A percentile compares a stretch with the other conserved stretches of the same genome.
These are phyloP conservation scores for Saturnispora halmiae DNA, from an alignment of 805 yeast genomes.

Conservation along the genomic window DNA sequence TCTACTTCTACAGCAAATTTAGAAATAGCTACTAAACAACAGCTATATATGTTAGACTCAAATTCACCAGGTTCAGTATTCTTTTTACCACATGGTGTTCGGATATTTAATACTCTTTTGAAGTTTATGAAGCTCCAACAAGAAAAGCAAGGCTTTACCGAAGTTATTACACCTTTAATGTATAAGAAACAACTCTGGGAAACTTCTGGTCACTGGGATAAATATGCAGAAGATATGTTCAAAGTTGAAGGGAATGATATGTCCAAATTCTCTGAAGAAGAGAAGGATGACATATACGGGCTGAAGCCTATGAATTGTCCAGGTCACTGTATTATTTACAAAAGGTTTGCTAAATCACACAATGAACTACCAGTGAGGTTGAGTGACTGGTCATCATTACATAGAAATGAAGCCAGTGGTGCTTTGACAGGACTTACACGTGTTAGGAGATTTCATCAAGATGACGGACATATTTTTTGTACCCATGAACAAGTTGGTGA, in stretches of 20 bases:
- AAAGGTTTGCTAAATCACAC: constrained; percentile 67
- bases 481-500: constrained; percentile 59
- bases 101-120: constrained; percentile 70
- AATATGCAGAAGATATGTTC: constrained; percentile 92
- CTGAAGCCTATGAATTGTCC: constrained; percentile 47
- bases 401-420: constrained; percentile 91
- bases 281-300: constrained; percentile 45
- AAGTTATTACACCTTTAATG: constrained; percentile 86
- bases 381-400: constrained; percentile 86
- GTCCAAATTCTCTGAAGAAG: constrained; percentile 29
- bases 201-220: constrained; percentile 91
- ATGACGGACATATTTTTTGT: constrained; percentile 96
- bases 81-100: constrained; percentile 87
- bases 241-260: constrained; percentile 56
- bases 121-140: constrained; percentile 83
- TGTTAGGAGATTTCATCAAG: constrained; percentile 93
- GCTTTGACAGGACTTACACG: constrained; percentile 88
- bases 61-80: constrained; percentile 87
- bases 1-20: constrained; percentile 29
- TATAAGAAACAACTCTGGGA: constrained; percentile 82
- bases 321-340: constrained; percentile 79
- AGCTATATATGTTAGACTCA: constrained; percentile 68
- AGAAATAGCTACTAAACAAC: constrained; percentile 55
- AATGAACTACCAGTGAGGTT: constrained; percentile 78
- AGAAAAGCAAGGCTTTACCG: constrained; percentile 71